Evolutionary conservation across 139 green algal genomes (phyloP), one percentile per base, ranked within the genome.

Genomic region (Chlorella vulgaris): DNA sequence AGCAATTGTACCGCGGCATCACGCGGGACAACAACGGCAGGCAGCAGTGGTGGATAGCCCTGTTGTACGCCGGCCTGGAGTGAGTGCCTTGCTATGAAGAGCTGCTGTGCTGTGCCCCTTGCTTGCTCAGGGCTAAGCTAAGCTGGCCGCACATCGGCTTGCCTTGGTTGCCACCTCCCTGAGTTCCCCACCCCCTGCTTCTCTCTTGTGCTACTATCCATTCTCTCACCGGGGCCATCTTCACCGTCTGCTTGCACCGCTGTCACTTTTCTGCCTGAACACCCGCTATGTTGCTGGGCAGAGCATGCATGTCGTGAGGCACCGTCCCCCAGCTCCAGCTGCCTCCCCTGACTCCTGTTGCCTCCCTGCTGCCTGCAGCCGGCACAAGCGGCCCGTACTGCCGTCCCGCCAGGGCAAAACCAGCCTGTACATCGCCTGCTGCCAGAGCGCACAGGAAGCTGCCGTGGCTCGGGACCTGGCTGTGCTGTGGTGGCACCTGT

Each of bases 1-100:
- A 76, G 43, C 39, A 76, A 31, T 3, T 7, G 13, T 66, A 58
- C 47, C 33, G 51, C 2, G 71, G 71, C 33, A 67, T 66, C 50
- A 66, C 50, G 19, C 47, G 47, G 21, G 70, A 66, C 70, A 78
- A 47, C 47, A 65, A 66, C 7, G 70, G 70, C 31, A 43, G 70
- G 13, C 53, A 43, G 19, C 47, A 43, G n/a, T 78, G 47, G 21
- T 66, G 70, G 70, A 76, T 76, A n/a, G 42, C 69, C 2, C 69
- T 76, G 42, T 42, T 76, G 28, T 76, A 76, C 69, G 69, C 69
- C 69, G 29, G 22, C 7, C 69, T 76, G 2, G 69, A 76, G 69
- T 76, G 69, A 76, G 69, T 8, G 4, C 26, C 15, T 58, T 15
- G 47, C 15, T 58, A 58, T 58, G 47, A 58, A 58, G 47, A 15